phyloP scores from a whole-genome alignment of 768 basidiomycete species.

The Coprinellus micaceus region DNA sequence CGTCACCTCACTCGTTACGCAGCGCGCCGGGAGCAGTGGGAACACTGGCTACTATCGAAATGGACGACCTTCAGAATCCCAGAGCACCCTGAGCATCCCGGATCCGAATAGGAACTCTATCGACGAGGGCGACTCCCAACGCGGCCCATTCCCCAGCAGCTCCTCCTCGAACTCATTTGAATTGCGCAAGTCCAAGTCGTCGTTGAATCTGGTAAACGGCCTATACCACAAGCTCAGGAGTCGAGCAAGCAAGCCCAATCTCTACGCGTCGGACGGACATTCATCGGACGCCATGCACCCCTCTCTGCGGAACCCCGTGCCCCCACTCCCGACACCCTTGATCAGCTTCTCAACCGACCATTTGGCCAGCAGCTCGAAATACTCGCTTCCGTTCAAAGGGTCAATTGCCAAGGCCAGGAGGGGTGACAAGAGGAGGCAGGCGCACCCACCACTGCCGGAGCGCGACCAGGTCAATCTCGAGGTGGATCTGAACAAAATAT shows the following conservation, averaged over 20 bases:
- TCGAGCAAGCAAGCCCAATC: conserved; percentile 35
- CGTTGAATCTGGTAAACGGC: conserved; percentile 16
- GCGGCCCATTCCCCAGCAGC: conserved; percentile 22
- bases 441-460: conserved; percentile 25
- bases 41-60: conserved; percentile 28
- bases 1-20: conserved; percentile 36
- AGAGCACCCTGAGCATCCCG: conserved; percentile 29
- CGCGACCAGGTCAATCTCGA: conserved; percentile 29
- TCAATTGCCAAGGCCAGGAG: conserved; percentile 5
- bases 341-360: conserved; percentile 17
- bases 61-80: conserved; percentile 34
- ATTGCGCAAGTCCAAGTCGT: conserved; percentile 48
- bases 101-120: conserved; percentile 30
- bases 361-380: conserved; percentile 4
- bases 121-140: conserved; percentile 26
- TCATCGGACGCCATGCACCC: conserved; percentile 34
- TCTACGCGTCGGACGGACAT: conserved; percentile 25
- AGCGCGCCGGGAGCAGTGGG: conserved; percentile 30
- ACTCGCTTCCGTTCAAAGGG: conserved; percentile 21
- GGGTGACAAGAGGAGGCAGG: conserved; percentile 30
- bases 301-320: conserved; percentile 32
- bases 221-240: conserved; percentile 41
- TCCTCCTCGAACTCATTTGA: conserved; percentile 30
- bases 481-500: conserved; percentile 38
- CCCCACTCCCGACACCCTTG: conserved; percentile 27